Conservation (phyloP, 106 monocot species). For the Allium sativum region DNA sequence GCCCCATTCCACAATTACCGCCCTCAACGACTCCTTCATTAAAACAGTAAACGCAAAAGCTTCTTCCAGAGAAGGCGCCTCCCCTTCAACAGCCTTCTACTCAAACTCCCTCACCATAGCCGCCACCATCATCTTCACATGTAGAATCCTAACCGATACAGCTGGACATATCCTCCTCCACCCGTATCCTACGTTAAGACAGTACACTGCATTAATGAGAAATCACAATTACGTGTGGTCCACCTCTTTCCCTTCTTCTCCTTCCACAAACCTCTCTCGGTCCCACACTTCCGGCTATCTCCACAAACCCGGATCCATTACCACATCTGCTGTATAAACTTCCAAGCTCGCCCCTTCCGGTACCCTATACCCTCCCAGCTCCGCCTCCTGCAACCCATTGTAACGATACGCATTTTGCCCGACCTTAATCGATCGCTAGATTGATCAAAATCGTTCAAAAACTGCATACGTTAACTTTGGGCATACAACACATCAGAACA, state of each 20-base stretch:
- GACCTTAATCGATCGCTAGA: too few species aligned
- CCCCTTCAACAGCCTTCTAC: conserved; percentile 50
- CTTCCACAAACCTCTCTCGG: conserved; percentile 80
- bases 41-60: conserved; percentile 93
- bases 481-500: too few species aligned
- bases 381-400: conserved; percentile 49
- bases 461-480: too few species aligned
- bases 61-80: conserved; percentile 46
- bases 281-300: conserved; percentile 51
- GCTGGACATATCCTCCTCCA: conserved; percentile 90
- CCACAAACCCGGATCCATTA: conserved; percentile 64
- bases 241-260: conserved; percentile 75
- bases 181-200: too few species aligned
- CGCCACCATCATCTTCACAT: conserved; percentile 72
- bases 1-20: conserved; percentile 52
- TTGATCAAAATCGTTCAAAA: too few species aligned
- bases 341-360: conserved; percentile 72
- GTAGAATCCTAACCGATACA: conserved; percentile 54
- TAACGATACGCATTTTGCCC: too few species aligned
- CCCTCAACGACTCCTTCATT: conserved; percentile 72
- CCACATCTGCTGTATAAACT: conserved; percentile 87
- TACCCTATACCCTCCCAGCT: conserved; percentile 62
- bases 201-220: conserved; percentile 80
- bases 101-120: conserved; percentile 69
- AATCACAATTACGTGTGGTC: conserved; percentile 66